phyloP scores from a whole-genome alignment of 2,329 filamentous ascomycete genomes.

The Penicillium sp. region DNA sequence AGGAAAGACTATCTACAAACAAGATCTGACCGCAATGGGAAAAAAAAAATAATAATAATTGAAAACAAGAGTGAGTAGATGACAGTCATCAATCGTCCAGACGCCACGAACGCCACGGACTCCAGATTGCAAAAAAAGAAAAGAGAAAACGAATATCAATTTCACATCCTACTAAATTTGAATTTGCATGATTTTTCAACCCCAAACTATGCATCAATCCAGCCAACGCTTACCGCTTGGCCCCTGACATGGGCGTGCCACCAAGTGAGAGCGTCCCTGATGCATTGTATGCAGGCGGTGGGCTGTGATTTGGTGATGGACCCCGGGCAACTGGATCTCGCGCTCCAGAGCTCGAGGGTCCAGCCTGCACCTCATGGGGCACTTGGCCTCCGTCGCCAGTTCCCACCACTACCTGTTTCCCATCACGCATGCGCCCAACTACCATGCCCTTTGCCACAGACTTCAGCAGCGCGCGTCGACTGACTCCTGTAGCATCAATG shows the following conservation, averaged over 20 bases:
- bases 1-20: background rate
- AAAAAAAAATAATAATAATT: too few species aligned
- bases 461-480: slow-evolving; percentile 85
- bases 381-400: slow-evolving; percentile 50
- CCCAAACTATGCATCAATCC: background rate
- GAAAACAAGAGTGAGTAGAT: background rate
- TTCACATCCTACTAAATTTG: too few species aligned
- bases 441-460: slow-evolving; percentile 94
- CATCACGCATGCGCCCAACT: slow-evolving; percentile 54
- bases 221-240: slow-evolving; percentile 31
- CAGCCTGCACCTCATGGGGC: slow-evolving; percentile 21
- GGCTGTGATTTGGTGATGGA: slow-evolving; percentile 41
- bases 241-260: slow-evolving; percentile 36
- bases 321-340: slow-evolving; percentile 31
- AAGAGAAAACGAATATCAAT: background rate
- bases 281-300: slow-evolving; percentile 47
- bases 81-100: background rate
- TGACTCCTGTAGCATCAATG: slow-evolving; percentile 93
- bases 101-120: background rate
- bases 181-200: background rate
- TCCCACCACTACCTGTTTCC: slow-evolving; percentile 54
- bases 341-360: slow-evolving; percentile 16
- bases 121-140: background rate
- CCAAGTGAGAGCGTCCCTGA: slow-evolving; percentile 39
- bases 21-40: background rate